These are phyloP conservation scores for Panaeolus cyanescens DNA, from an alignment of 768 basidiomycete species.

Conservation along the genomic window DNA sequence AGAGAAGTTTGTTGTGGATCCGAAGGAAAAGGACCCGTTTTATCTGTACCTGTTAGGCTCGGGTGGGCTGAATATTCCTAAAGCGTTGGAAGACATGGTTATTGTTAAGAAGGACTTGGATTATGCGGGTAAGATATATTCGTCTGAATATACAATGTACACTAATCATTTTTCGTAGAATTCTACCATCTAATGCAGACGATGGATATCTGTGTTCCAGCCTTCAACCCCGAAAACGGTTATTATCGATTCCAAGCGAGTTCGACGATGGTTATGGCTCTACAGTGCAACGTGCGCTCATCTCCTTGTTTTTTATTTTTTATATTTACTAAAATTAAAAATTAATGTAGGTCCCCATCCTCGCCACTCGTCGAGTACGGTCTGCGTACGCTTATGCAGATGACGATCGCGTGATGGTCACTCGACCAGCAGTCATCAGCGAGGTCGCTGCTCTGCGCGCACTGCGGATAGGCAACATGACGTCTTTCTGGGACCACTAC, in stretches of 20 bases:
- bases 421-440: conserved; percentile 13
- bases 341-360: conserved; percentile 15
- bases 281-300: conserved; percentile 13
- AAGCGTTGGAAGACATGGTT: conserved; percentile 9
- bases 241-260: conserved; percentile 11
- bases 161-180: not conserved
- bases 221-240: conserved; percentile 4
- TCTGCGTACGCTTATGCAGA: conserved; percentile 7
- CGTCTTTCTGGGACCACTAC: conserved; percentile 2
- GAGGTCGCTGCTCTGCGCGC: conserved; percentile 13
- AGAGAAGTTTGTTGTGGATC: not conserved
- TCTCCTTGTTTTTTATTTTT: too few relatives aligned
- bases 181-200: conserved; percentile 10
- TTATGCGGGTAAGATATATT: not conserved
- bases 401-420: conserved; percentile 10
- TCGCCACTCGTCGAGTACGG: conserved; percentile 6
- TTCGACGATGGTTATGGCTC: conserved; percentile 14
- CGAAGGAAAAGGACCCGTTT: conserved; percentile 4
- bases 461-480: conserved; percentile 6
- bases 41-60: conserved; percentile 11
- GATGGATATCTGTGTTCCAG: conserved; percentile 15
- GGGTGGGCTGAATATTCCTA: conserved; percentile 6
- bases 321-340: too few relatives aligned
- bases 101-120: conserved; percentile 11
- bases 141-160: not conserved